Evolutionary conservation across 352 stramenopile species (phyloP).

Genomic region (Pythium grandisporangium): DNA sequence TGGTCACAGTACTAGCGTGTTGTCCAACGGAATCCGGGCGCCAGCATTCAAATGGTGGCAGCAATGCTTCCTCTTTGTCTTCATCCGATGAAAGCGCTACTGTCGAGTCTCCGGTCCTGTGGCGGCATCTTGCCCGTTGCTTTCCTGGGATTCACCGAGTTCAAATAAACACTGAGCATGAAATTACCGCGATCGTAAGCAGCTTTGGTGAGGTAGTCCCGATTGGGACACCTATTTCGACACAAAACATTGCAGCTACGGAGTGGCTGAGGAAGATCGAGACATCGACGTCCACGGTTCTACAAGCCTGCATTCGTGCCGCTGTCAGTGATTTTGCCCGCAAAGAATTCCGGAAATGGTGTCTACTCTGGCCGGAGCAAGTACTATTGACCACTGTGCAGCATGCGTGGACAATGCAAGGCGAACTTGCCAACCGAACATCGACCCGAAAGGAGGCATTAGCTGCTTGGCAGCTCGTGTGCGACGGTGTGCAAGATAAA

Average conservation of each 20-base stretch:
- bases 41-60: not conserved
- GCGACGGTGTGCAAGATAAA: conserved; percentile 19
- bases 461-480: conserved; percentile 23
- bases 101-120: conserved; percentile 25
- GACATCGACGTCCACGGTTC: conserved; percentile 39
- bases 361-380: conserved; percentile 69
- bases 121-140: conserved; percentile 32
- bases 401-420: conserved; percentile 47
- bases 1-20: conserved; percentile 34
- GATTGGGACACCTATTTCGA: conserved; percentile 43
- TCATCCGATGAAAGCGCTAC: no score
- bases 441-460: conserved; percentile 13
- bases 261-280: conserved; percentile 61
- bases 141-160: conserved; percentile 50
- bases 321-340: conserved; percentile 47
- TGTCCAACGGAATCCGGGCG: not conserved
- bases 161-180: conserved; percentile 29
- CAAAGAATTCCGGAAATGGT: conserved; percentile 83
- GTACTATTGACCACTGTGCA: conserved; percentile 42
- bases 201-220: conserved; percentile 38
- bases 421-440: conserved; percentile 30
- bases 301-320: conserved; percentile 57
- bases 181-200: conserved; percentile 52
- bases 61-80: not conserved
- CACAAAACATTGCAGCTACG: conserved; percentile 18